These are phyloP conservation scores for Claviceps maximensis DNA, from an alignment of 2,329 filamentous ascomycete species.

Conservation along the genomic window DNA sequence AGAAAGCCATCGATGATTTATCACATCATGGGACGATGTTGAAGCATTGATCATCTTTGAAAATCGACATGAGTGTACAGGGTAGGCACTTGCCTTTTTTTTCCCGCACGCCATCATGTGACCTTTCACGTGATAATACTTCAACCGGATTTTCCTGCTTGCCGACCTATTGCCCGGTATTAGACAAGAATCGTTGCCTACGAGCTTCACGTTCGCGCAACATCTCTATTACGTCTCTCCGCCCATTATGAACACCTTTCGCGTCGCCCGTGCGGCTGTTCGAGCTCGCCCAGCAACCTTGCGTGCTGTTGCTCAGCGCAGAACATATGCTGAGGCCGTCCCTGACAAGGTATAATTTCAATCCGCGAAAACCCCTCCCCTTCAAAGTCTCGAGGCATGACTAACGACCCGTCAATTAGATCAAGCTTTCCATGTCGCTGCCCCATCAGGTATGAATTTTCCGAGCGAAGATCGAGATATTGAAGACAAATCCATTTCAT, in stretches of 20 bases:
- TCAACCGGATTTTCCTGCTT: constrained; percentile 26
- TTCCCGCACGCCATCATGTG: not conserved
- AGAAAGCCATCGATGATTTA: not conserved
- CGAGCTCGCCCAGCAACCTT: constrained; percentile 68
- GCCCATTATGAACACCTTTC: constrained; percentile 81
- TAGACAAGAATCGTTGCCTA: constrained; percentile 33
- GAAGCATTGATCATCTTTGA: not conserved
- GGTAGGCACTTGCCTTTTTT: not conserved
- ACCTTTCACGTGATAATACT: constrained; percentile 15
- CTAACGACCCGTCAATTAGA: constrained; percentile 32
- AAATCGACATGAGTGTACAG: not conserved
- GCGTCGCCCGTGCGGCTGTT: constrained; percentile 81
- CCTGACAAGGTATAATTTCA: constrained; percentile 55
- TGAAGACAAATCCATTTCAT: constrained; percentile 1
- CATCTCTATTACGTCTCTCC: constrained; percentile 34
- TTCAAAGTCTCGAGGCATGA: constrained; percentile 7
- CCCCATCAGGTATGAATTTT: constrained; percentile 80
- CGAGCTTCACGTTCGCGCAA: constrained; percentile 31
- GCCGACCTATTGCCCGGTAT: constrained; percentile 27
- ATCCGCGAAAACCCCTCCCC: constrained; percentile 11
- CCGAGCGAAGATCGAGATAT: constrained; percentile 9
- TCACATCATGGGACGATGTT: too few relatives aligned
- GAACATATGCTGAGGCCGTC: constrained; percentile 82
- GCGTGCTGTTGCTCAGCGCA: constrained; percentile 64
- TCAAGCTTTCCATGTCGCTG: constrained; percentile 95